These are phyloP conservation scores for Xylaria sp. DNA, from an alignment of 2,329 filamentous ascomycete genomes.

Conservation along the genomic window DNA sequence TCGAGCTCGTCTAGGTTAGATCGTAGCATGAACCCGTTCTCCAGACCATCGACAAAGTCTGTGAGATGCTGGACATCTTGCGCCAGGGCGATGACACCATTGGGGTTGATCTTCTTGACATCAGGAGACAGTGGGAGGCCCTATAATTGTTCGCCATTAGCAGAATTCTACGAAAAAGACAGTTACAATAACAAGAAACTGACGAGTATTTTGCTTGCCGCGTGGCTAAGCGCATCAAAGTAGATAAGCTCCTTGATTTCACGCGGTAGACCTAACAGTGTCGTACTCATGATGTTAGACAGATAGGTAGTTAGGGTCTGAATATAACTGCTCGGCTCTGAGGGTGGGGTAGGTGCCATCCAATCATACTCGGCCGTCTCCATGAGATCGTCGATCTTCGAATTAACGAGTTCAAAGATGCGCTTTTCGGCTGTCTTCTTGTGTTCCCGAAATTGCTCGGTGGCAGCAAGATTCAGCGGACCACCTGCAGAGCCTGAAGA, in stretches of 20 bases:
- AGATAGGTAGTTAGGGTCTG: constrained; percentile 92
- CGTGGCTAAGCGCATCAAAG: constrained; percentile 93
- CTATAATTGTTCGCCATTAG: constrained; percentile 44
- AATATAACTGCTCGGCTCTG: constrained; percentile 92
- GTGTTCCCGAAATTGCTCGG: constrained; percentile 85
- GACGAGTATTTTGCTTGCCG: constrained; percentile 85
- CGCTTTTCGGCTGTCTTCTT: constrained; percentile 97
- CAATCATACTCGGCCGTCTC: constrained; percentile 98
- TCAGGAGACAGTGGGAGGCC: constrained; percentile 80
- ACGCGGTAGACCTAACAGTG: constrained; percentile 88
- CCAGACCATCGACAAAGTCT: constrained; percentile 86
- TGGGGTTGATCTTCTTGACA: constrained; percentile 87
- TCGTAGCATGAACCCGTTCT: constrained; percentile 84
- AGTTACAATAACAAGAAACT: constrained; percentile 43
- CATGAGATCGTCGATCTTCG: constrained; percentile 96
- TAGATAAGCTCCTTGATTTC: constrained; percentile 99
- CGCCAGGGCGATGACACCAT: constrained; percentile 82
- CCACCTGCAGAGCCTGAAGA: constrained; percentile 84
- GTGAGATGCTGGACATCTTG: constrained; percentile 87
- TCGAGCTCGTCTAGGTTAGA: constrained; percentile 93
- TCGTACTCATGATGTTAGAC: constrained; percentile 95
- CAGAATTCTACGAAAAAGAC: too few species aligned
- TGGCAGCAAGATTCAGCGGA: constrained; percentile 82
- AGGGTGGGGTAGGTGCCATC: constrained; percentile 67
- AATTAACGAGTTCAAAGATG: constrained; percentile 98